Conservation (phyloP, 2,329 filamentous ascomycete genomes). For the Ceratocystis ficicola region DNA sequence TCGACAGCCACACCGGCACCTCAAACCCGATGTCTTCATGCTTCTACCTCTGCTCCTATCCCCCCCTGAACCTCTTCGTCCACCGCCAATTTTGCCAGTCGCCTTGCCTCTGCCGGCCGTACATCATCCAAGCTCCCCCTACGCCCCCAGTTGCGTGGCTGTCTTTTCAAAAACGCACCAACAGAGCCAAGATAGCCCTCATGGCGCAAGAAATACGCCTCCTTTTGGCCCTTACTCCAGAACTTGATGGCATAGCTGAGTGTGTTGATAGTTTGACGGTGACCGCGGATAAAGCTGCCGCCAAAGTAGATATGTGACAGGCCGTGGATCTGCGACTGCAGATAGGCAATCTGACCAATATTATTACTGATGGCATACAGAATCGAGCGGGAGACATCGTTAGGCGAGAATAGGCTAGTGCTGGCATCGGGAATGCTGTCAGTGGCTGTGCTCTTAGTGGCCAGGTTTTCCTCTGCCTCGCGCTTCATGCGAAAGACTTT, state of each 20-base stretch:
- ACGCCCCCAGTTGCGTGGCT: conserved; percentile 83
- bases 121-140: conserved; percentile 59
- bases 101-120: conserved; percentile 27
- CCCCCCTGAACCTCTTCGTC: not conserved
- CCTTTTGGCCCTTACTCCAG: conserved; percentile 87
- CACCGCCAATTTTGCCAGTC: conserved; percentile 23
- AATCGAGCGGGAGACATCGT: conserved; percentile 82
- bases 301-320: conserved; percentile 94
- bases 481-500: conserved; percentile 92
- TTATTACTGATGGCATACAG: conserved; percentile 96
- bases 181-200: conserved; percentile 93
- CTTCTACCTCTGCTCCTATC: not conserved
- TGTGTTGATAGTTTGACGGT: conserved; percentile 96
- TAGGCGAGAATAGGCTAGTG: conserved; percentile 52
- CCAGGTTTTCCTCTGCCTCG: conserved; percentile 54
- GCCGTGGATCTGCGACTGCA: conserved; percentile 92
- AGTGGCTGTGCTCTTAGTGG: conserved; percentile 58
- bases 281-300: conserved; percentile 89
- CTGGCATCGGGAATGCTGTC: conserved; percentile 53
- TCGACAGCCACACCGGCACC: not conserved
- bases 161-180: conserved; percentile 82
- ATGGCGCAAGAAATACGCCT: conserved; percentile 90
- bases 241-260: conserved; percentile 94
- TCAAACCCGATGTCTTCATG: not conserved
- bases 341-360: conserved; percentile 91